Evolutionary conservation across 2,329 filamentous ascomycete genomes (phyloP).

Genomic region (Annulohypoxylon truncatum): DNA sequence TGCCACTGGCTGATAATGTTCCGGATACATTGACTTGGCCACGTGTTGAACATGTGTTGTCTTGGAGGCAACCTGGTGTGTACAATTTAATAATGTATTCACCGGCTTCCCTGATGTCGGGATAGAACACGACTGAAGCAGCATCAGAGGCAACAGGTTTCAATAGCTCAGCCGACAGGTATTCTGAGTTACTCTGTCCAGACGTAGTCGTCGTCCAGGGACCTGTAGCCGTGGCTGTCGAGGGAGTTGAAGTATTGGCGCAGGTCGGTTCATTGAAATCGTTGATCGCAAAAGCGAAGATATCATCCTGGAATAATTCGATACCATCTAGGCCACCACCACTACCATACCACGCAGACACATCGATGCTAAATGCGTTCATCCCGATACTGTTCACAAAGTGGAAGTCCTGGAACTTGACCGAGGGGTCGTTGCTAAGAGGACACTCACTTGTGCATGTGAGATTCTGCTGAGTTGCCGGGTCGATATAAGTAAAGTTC

Average conservation of each 20-base stretch:
- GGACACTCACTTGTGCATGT: slow-evolving; percentile 87
- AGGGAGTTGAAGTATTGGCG: slow-evolving; percentile 71
- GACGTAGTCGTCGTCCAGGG: slow-evolving; percentile 79
- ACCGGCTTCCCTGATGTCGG: slow-evolving; percentile 87
- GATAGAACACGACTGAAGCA: slow-evolving; percentile 80
- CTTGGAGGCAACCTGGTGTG: slow-evolving; percentile 88
- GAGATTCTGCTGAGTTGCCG: slow-evolving; percentile 71
- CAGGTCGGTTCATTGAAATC: slow-evolving; percentile 91
- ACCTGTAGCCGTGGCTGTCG: slow-evolving; percentile 76
- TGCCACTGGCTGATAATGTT: slow-evolving; percentile 66
- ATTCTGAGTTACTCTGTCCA: slow-evolving; percentile 76
- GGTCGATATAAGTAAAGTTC: slow-evolving; percentile 92
- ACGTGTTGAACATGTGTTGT: slow-evolving; percentile 78
- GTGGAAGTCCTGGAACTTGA: slow-evolving; percentile 85
- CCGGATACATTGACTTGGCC: slow-evolving; percentile 87
- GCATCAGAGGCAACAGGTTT: slow-evolving; percentile 66
- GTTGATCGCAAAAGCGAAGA: slow-evolving; percentile 85
- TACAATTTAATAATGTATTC: slow-evolving; percentile 93
- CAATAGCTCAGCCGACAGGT: slow-evolving; percentile 76
- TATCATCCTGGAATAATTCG: slow-evolving; percentile 86
- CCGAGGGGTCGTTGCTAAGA: slow-evolving; percentile 75
- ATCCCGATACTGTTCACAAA: slow-evolving; percentile 92
- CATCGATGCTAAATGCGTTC: slow-evolving; percentile 85
- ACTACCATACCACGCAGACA: slow-evolving; percentile 86
- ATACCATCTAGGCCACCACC: slow-evolving; percentile 89